A percentile compares a stretch with the other conserved stretches of the same genome.
phyloP scores from a whole-genome alignment of 208 protist genomes.

The Trypanosomatidae sp. region DNA sequence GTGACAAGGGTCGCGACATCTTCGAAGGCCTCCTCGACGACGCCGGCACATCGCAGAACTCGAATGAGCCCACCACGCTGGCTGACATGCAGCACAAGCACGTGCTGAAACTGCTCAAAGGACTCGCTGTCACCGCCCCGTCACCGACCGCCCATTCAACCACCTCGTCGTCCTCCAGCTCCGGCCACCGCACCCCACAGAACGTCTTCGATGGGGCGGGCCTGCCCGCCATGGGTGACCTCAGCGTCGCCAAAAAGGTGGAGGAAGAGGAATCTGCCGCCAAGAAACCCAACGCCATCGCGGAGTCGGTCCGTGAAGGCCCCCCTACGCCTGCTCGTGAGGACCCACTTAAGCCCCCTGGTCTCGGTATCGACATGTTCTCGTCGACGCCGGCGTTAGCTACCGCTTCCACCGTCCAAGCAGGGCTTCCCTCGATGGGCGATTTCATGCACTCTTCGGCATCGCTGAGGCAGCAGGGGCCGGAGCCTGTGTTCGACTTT shows the following conservation, averaged over 20 bases:
- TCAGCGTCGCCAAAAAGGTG: conserved; percentile 28
- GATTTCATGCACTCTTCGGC: conserved; percentile 17
- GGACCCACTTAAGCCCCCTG: conserved; percentile 41
- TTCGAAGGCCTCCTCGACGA: conserved; percentile 60
- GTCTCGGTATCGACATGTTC: conserved; percentile 68
- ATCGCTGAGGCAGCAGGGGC: neutral
- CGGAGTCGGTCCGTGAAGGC: neutral
- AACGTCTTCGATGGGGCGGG: conserved; percentile 48
- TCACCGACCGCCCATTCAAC: conserved; percentile 32
- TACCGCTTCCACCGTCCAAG: conserved; percentile 1
- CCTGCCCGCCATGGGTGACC: conserved; percentile 67
- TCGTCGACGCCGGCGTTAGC: conserved; percentile 15
- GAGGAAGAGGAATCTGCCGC: conserved; percentile 8
- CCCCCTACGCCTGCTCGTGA: conserved; percentile 14
- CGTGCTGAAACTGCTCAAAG: conserved; percentile 50
- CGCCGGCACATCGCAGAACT: conserved; percentile 9
- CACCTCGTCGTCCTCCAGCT: conserved; percentile 38
- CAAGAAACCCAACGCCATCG: neutral
- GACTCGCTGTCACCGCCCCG: conserved; percentile 24
- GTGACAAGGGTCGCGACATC: conserved; percentile 10
- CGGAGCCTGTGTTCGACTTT: conserved; percentile 31
- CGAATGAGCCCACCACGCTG: conserved; percentile 26
- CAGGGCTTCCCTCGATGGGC: conserved; percentile 14
- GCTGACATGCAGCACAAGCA: conserved; percentile 46
- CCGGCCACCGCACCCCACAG: conserved; percentile 32